Base-by-base conservation (phyloP, 306 rosid genomes). In the Castanea crenata region DNA sequence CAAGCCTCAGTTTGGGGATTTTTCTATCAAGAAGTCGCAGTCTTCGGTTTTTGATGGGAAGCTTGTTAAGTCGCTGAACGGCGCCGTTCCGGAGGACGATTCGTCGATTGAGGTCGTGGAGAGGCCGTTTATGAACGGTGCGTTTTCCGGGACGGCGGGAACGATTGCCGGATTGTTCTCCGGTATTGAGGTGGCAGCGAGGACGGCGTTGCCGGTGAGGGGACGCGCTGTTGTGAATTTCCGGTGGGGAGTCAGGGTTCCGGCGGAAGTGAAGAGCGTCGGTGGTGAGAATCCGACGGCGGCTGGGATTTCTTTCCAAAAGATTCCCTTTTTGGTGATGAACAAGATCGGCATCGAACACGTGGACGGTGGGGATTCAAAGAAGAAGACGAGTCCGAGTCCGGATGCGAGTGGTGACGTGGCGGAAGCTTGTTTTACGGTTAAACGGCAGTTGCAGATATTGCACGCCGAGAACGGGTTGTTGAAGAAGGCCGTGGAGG, bases 331-430 rank as follows among this genome's bases (percentile, higher is more conserved):
- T 71, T 76, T 95, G 81, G 95, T 91, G 80, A 82, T 95, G 97
- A 92, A 92, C 77, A 95, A 95, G 91, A 90, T 95, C 65, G 96
- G 96, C 44, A 73, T 95, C 64, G 99, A 95, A 71, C 98, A 86
- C 88, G 83, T 86, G 85, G 94, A 91, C 57, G 82, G 80, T 5
- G 72, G 56, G 1, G 92, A 80, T 55, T 80, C 81, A 15, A 83
- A 83, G 83, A 73, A 23, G 25, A 69, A 63, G 55, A 61, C 4
- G 1, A 49, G 27, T 25, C 2, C 25, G 2, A 74, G 70, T 5
- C 1, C 63, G 18, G 77, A 35, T 1, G 32, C 61, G 5, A 73
- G 85, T 19, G 77, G 62, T 57, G 91, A 92, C 4, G 84, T 90
- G 76, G 92, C 86, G 58, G 98, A 86, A 87, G 86, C 86, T 3